Conservation (phyloP, 352 stramenopile genomes). For the Pythium biforme region DNA sequence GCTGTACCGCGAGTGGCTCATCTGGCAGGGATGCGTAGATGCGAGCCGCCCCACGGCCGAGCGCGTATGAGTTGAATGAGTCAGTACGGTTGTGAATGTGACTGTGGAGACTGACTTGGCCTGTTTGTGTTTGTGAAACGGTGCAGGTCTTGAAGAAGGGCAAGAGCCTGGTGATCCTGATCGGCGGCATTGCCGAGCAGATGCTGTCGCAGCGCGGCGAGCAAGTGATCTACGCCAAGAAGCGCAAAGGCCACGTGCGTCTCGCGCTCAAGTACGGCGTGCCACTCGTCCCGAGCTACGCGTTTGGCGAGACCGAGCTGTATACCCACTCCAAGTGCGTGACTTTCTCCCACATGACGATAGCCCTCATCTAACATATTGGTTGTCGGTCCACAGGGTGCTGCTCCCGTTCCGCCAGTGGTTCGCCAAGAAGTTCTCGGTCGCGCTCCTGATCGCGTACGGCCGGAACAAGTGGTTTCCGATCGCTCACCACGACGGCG, state of each 20-base stretch:
- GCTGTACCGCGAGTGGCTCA: conserved; percentile 69
- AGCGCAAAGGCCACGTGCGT: conserved; percentile 80
- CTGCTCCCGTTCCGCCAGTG: conserved; percentile 66
- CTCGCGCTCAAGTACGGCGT: conserved; percentile 75
- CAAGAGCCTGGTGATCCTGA: conserved; percentile 78
- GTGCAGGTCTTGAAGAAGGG: conserved; percentile 43
- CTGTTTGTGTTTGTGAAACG: neutral
- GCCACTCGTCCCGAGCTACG: conserved; percentile 71
- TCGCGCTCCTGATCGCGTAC: conserved; percentile 61
- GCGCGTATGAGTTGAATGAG: conserved; percentile 1
- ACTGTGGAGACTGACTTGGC: too few relatives aligned
- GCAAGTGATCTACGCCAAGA: conserved; percentile 77
- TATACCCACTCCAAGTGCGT: conserved; percentile 71
- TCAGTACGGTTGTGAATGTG: too few relatives aligned
- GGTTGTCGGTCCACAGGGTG: conserved; percentile 27
- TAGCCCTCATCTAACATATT: neutral
- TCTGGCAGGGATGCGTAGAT: conserved; percentile 85
- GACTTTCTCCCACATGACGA: neutral
- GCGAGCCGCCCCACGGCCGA: conserved; percentile 61
- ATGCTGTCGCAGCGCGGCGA: conserved; percentile 75
- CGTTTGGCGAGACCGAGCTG: conserved; percentile 79
- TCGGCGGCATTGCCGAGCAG: conserved; percentile 81
- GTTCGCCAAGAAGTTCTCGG: conserved; percentile 62
- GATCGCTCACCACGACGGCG: conserved; percentile 51
- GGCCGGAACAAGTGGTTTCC: conserved; percentile 61